Percentiles rank a stretch among this genome's conserved stretches.
These are phyloP conservation scores for Fomes fomentarius DNA, from an alignment of 1,284 basidiomycete species.

Conservation along the genomic window DNA sequence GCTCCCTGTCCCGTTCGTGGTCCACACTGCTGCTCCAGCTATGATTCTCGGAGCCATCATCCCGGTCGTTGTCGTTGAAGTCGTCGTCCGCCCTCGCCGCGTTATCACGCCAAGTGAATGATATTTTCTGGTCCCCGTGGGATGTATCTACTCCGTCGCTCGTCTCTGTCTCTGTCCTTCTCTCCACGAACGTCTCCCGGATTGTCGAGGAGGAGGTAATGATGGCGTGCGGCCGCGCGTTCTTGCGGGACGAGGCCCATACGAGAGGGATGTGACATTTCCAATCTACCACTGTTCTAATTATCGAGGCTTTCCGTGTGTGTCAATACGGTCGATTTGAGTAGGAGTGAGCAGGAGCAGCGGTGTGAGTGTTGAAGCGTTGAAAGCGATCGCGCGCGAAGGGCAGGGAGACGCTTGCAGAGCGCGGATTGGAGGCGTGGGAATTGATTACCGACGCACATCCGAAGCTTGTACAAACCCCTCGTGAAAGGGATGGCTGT, in stretches of 20 bases:
- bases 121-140: conserved; percentile 25
- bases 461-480: too few species aligned
- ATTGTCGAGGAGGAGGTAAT: conserved; percentile 23
- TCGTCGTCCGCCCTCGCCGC: conserved; percentile 35
- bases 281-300: too few species aligned
- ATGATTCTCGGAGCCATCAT: conserved; percentile 13
- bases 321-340: too few species aligned
- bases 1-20: conserved; percentile 26
- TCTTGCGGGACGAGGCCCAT: conserved; percentile 57
- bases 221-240: conserved; percentile 25
- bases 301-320: too few species aligned
- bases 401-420: too few species aligned
- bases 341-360: too few species aligned
- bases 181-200: conserved; percentile 14
- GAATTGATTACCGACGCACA: too few species aligned
- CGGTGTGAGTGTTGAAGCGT: too few species aligned
- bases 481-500: too few species aligned
- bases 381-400: too few species aligned
- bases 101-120: conserved; percentile 23
- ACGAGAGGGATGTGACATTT: conserved; percentile 65
- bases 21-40: conserved; percentile 30
- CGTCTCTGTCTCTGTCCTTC: conserved; percentile 13
- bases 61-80: conserved; percentile 27
- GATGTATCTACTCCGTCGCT: conserved; percentile 17
- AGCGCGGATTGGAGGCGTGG: too few species aligned